Base-by-base conservation (phyloP, 768 basidiomycete species). In the Mycena galericulata region DNA sequence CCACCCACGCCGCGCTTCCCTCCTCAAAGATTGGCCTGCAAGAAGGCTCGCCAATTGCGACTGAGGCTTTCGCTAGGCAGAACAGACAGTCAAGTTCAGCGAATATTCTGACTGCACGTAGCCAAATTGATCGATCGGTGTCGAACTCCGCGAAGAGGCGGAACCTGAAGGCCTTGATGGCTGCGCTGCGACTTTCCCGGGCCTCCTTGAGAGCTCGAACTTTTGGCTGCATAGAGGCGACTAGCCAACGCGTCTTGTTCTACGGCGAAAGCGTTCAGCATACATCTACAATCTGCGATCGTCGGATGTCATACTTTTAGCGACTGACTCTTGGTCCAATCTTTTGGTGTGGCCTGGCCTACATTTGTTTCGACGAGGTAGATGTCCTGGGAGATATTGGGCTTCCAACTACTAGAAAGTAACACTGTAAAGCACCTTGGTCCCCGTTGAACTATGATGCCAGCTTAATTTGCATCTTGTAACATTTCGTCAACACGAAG, bases 21-120 rank as follows among this genome's bases (percentile, higher is more conserved):
- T 95, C 93, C 20, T 97, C 86, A 64, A 99, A 90, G 73, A 91
- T 89, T 0, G 98, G 98, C 67, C 98, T 83, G 75, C 98, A 99
- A n/a, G 89, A 86, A 4, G 98, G 98, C 78, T 98, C 95, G 47
- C 96, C 97, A 45, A 99, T 86, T 11, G 94, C 93, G n/a, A 81
- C 78, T 1, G 96, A 98, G 1, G 95, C 87, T 78, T 95, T 97
- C 6, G 97, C 93, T 51, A 99, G 81, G 72, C 94, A 95, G 77
- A 97, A 90, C 24, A 99, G 81, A 78, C 98, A 99, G 78, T 99
- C 98, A n/a, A 99, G 85, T 80, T 99, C 97, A 9, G 98, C 92
- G 55, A 97, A 87, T 18, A 95, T 90, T 40, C 94, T 89, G 69
- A 96, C 86, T 14, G 91, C 89, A n/a, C 90, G 88, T 74, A 96